Evolutionary conservation across 148 eudicot species (phyloP), one percentile per base, ranked within the genome.

Genomic region (Linanthus parryae): DNA sequence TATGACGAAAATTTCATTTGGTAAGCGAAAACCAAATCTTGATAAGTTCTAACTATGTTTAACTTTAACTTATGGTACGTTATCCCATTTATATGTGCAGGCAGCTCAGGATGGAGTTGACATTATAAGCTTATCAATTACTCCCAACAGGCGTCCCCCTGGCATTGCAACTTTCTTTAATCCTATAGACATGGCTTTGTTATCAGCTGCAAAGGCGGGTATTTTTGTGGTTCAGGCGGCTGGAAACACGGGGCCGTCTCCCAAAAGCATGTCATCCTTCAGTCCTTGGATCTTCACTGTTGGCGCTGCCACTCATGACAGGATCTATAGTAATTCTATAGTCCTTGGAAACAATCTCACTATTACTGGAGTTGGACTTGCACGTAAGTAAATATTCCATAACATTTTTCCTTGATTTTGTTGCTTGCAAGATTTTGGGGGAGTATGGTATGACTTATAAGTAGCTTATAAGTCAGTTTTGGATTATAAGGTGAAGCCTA

Each of bases 31-130:
- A 40, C 35, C 21, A 52, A 33, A 28, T 18, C 37, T 16, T 36
- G 25, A 38, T 13, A 58, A 15, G 22, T 45, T 23, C n/a, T n/a
- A 19, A 48, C 46, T 5, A 2, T 15, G 3, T 29, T 51, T 44
- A 34, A 56, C 19, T 14, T 25, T 23, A 52, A 15, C 25, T 52
- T n/a, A n/a, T n/a, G n/a, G n/a, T n/a, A n/a, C n/a, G n/a, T n/a
- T n/a, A n/a, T n/a, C n/a, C n/a, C n/a, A n/a, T n/a, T n/a, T n/a
- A n/a, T n/a, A n/a, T n/a, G n/a, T n/a, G n/a, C 75, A 92, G 99
- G 99, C 99, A 40, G 99, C 99, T 58, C 96, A 88, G 65, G 99
- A 94, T 70, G 96, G 95, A 59, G 99, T 94, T 61, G 96, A 94
- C 62, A 57, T 94, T 48, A 82, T 94, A 64, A 94, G 91, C 76